A percentile compares a stretch with the other conserved stretches of the same genome.
phyloP scores from a whole-genome alignment of 192 early-diverging fungal genomes.

The Backusella mclennaniae region DNA sequence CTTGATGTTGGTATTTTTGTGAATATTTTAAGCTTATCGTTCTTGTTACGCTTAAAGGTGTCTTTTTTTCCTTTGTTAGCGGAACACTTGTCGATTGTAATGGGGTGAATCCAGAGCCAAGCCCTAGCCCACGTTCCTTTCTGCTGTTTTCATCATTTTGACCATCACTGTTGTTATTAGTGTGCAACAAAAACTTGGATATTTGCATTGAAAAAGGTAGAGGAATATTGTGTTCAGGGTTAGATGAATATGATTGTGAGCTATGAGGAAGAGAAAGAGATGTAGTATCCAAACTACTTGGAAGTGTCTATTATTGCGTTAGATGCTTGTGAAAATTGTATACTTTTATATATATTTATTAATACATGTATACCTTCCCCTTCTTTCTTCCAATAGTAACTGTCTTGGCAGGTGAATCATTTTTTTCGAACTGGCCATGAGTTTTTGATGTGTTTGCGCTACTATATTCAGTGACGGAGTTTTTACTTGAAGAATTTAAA shows the following conservation, averaged over 20 bases:
- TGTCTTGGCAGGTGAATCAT: background rate
- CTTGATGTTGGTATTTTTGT: background rate
- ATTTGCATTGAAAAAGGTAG: background rate
- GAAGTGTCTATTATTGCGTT: slow-evolving; percentile 23
- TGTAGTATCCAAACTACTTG: slow-evolving; percentile 25
- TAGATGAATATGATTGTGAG: slow-evolving; percentile 14
- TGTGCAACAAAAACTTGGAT: background rate
- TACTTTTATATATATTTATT: background rate
- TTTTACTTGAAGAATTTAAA: slow-evolving; percentile 7
- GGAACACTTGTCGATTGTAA: background rate
- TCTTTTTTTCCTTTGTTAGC: background rate
- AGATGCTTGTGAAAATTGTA: background rate
- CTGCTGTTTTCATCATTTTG: background rate
- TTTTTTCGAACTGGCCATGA: background rate
- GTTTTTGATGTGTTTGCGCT: background rate
- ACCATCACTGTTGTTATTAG: slow-evolving; percentile 1
- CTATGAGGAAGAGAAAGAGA: slow-evolving; percentile 23
- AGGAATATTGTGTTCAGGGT: background rate
- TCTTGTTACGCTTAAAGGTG: background rate
- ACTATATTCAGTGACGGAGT: background rate
- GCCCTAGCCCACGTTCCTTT: background rate
- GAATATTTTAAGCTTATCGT: background rate
- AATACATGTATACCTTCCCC: slow-evolving; percentile 20
- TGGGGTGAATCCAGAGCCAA: background rate
- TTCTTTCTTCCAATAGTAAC: slow-evolving; percentile 16